phyloP scores from a whole-genome alignment of 2,329 filamentous ascomycete genomes.

The Pochonia chlamydosporia region DNA sequence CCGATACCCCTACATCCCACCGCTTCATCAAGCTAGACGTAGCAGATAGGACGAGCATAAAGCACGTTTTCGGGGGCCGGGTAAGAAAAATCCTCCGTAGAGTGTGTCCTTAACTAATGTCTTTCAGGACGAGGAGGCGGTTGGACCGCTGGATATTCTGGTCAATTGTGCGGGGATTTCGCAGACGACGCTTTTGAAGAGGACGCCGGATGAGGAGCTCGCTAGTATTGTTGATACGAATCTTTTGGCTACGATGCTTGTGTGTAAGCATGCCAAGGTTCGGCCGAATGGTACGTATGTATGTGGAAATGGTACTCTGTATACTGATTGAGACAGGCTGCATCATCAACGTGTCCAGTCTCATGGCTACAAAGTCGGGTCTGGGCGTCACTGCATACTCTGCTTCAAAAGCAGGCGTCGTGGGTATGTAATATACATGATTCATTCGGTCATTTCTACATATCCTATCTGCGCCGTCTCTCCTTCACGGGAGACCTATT shows the following conservation, averaged over 20 bases:
- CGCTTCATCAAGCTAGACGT: constrained; percentile 30
- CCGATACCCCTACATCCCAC: constrained; percentile 19
- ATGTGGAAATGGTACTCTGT: too few species aligned
- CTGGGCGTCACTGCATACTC: constrained; percentile 68
- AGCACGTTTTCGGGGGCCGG: constrained; percentile 19
- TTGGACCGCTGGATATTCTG: constrained; percentile 49
- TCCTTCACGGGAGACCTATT: constrained; percentile 1
- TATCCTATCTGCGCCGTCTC: not conserved
- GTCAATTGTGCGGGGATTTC: constrained; percentile 77
- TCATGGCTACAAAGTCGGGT: constrained; percentile 65
- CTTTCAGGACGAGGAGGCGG: constrained; percentile 4
- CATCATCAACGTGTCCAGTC: constrained; percentile 77
- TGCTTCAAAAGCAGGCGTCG: constrained; percentile 73
- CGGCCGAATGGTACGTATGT: constrained; percentile 22
- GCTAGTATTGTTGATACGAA: constrained; percentile 62
- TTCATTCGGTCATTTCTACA: constrained; percentile 8
- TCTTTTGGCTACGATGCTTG: constrained; percentile 58
- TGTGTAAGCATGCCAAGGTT: constrained; percentile 44
- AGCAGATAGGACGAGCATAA: constrained; percentile 21
- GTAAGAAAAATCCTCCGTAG: not conserved
- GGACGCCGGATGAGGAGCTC: constrained; percentile 44
- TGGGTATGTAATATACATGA: constrained; percentile 46
- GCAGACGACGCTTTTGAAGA: constrained; percentile 58
- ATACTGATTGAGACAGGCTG: constrained; percentile 38
- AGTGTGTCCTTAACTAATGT: too few species aligned